phyloP scores from a whole-genome alignment of 306 rosid species.

The Purshia tridentata region DNA sequence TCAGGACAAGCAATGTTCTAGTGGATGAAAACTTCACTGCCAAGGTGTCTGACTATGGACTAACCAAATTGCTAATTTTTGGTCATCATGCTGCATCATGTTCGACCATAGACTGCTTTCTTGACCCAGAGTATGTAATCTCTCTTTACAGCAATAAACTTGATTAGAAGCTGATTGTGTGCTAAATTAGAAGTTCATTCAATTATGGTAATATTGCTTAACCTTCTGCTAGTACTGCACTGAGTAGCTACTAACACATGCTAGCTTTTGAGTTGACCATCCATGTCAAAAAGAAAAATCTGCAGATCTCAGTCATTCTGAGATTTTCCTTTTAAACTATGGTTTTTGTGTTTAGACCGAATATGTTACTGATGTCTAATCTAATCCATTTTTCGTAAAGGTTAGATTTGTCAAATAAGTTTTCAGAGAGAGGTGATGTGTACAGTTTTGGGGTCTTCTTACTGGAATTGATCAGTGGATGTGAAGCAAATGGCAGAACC shows the following conservation, averaged over 20 bases:
- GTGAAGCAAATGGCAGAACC: constrained; percentile 42
- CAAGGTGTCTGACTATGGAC: constrained; percentile 71
- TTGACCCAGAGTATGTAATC: constrained; percentile 65
- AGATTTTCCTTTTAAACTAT: not conserved
- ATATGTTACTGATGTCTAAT: not conserved
- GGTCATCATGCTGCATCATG: constrained; percentile 47
- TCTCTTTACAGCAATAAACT: constrained; percentile 6
- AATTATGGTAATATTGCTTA: not conserved
- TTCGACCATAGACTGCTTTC: constrained; percentile 54
- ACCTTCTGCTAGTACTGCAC: not conserved
- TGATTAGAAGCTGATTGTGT: not conserved
- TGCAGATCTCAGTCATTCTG: not conserved
- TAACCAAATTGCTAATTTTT: constrained; percentile 40
- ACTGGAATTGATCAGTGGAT: constrained; percentile 67
- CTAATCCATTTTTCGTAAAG: constrained; percentile 29
- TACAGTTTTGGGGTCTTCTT: constrained; percentile 72
- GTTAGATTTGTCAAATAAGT: constrained; percentile 45
- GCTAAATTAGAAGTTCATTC: not conserved
- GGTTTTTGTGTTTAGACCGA: not conserved
- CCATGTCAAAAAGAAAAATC: not conserved
- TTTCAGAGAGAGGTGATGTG: constrained; percentile 59
- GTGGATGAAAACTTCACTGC: constrained; percentile 52
- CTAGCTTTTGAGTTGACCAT: not conserved
- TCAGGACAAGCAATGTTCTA: constrained; percentile 65
- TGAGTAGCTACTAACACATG: not conserved